A percentile compares a stretch with the other conserved stretches of the same genome.
Conservation (phyloP, 1,284 basidiomycete species). For the Rhodotorula sp. region DNA sequence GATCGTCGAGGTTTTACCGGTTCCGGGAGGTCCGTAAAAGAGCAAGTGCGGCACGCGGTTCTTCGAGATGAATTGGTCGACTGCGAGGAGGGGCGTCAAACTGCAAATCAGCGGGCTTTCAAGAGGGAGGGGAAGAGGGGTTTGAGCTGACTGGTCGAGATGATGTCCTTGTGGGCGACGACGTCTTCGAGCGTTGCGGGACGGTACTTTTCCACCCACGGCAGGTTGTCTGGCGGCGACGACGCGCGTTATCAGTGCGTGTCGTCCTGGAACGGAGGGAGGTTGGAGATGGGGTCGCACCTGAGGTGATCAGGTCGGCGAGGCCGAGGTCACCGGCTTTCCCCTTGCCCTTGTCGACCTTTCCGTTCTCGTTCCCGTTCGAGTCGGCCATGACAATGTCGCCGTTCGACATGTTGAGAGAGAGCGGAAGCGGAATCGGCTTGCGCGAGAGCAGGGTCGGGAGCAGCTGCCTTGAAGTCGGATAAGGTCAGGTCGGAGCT, state of each 20-base stretch:
- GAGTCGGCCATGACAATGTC: constrained; percentile 20
- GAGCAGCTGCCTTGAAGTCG: no score
- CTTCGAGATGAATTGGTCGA: constrained; percentile 94
- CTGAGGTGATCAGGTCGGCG: constrained; percentile 6
- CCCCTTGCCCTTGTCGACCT: constrained; percentile 34
- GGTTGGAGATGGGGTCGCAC: background rate
- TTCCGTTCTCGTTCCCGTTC: background rate
- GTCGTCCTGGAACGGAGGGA: background rate
- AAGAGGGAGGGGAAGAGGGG: background rate
- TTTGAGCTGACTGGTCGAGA: constrained; percentile 68
- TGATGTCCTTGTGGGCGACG: constrained; percentile 92
- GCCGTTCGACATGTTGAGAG: constrained; percentile 4
- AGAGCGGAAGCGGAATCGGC: background rate
- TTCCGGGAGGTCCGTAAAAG: constrained; percentile 96
- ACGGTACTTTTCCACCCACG: constrained; percentile 93
- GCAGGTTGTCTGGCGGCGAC: constrained; percentile 7
- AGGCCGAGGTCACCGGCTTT: constrained; percentile 20
- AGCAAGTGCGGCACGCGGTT: constrained; percentile 91
- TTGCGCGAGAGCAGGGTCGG: no score
- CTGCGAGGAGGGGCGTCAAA: constrained; percentile 53
- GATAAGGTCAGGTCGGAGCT: background rate
- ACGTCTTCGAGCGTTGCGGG: constrained; percentile 85
- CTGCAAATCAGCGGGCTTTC: no score
- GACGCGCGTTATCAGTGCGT: background rate
- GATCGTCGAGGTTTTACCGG: constrained; percentile 96